These are phyloP conservation scores for Teunomyces stri DNA, from an alignment of 805 yeast species.

Conservation along the genomic window DNA sequence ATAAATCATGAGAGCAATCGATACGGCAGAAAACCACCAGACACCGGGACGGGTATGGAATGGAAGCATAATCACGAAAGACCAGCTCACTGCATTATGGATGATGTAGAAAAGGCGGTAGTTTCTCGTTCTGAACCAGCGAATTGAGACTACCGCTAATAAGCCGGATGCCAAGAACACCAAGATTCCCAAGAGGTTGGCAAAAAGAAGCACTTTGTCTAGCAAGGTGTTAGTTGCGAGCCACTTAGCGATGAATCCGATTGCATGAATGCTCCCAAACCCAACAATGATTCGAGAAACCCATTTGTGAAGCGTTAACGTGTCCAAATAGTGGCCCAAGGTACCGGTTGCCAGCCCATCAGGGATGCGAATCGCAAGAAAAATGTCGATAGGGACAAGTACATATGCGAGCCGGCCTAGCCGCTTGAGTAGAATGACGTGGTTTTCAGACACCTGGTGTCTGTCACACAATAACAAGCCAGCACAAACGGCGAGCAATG, in stretches of 20 bases:
- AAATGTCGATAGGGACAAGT: constrained; percentile 55
- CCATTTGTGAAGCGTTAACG: constrained; percentile 68
- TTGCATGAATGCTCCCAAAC: constrained; percentile 47
- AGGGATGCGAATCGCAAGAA: constrained; percentile 53
- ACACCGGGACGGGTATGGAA: constrained; percentile 76
- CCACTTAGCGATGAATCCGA: constrained; percentile 56
- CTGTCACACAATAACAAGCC: constrained; percentile 33
- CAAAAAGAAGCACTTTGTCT: constrained; percentile 28
- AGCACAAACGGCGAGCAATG: constrained; percentile 33
- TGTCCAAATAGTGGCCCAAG: constrained; percentile 51
- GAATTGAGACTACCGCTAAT: constrained; percentile 46
- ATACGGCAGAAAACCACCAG: constrained; percentile 25
- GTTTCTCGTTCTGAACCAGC: constrained; percentile 44
- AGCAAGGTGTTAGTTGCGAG: constrained; percentile 27
- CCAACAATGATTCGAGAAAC: constrained; percentile 55
- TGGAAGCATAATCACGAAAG: constrained; percentile 43
- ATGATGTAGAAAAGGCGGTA: constrained; percentile 55
- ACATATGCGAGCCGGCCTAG: constrained; percentile 61
- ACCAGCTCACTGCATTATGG: constrained; percentile 53
- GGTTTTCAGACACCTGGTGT: constrained; percentile 25
- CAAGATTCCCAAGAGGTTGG: constrained; percentile 55
- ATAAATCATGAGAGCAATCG: constrained; percentile 23
- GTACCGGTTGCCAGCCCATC: not conserved
- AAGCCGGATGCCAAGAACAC: constrained; percentile 33
- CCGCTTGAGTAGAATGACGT: constrained; percentile 48